phyloP scores from a whole-genome alignment of 1,284 basidiomycete genomes.

The Trichosporon sp. region DNA sequence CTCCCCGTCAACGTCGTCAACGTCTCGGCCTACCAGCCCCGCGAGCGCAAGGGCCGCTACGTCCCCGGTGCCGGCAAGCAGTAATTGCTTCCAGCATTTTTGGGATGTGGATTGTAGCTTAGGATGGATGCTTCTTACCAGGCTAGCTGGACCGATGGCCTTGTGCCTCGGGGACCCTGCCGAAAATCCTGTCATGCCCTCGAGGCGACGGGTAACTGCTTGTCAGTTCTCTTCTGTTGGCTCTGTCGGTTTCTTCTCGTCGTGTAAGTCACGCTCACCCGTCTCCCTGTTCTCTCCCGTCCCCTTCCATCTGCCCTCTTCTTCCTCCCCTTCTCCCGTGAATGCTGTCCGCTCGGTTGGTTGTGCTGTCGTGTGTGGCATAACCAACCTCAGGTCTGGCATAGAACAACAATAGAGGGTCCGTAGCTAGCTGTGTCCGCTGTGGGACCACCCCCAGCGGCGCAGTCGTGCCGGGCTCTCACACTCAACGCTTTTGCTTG shows the following conservation, averaged over 20 bases:
- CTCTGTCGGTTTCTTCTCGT: not conserved
- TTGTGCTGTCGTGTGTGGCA: not conserved
- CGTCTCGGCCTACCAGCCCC: conserved; percentile 58
- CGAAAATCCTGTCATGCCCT: conserved; percentile 2
- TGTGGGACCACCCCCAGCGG: not conserved
- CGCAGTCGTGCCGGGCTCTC: not conserved
- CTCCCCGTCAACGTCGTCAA: conserved; percentile 69
- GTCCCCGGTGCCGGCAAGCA: conserved; percentile 70
- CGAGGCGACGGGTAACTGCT: conserved; percentile 4
- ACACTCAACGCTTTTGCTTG: not conserved
- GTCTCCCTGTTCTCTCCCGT: not conserved
- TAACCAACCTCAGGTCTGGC: not conserved
- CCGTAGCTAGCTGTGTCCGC: not conserved
- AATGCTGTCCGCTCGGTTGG: not conserved
- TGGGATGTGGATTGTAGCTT: conserved; percentile 9
- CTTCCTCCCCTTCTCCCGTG: not conserved
- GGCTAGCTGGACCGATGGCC: conserved; percentile 5
- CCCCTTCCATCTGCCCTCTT: not conserved
- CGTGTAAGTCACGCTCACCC: not conserved
- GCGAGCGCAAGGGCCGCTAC: conserved; percentile 72
- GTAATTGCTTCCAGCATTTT: conserved; percentile 9
- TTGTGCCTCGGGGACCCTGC: conserved; percentile 6
- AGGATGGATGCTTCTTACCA: conserved; percentile 6
- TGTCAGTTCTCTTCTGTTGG: conserved; percentile 3
- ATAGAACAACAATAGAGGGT: not conserved